Evolutionary conservation across 805 yeast genomes (phyloP), one percentile per base, ranked within the genome.

Genomic region (Pichia membranifaciens): DNA sequence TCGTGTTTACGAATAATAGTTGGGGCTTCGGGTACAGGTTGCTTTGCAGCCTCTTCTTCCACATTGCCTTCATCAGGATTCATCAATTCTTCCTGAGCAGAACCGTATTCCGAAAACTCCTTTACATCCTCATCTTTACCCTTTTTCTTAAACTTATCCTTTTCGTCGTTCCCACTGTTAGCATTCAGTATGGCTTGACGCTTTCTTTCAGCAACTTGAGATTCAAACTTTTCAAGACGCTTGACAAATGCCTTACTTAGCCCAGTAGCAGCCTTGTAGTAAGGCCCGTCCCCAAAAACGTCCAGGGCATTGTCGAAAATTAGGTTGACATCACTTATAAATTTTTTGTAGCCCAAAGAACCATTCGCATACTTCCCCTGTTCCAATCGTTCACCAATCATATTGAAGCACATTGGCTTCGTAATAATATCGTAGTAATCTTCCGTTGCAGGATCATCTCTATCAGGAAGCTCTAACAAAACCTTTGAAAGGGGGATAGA

Each of bases 281-380:
- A 81, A 45, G 93, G 79, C 1, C 76, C 79, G 44, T 84, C 84
- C 50, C 81, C 84, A 63, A 90, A 91, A 65, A 81, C 91, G 1
- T 74, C 62, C 59, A 80, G 79, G 2, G 97, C 96, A 65, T 93
- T 93, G 39, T 71, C 59, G 67, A 90, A 89, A 13, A 91, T 81
- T 44, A 82, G 67, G 25, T 70, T 67, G 6, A 84, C 70, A 44
- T 82, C 84, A 18, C 71, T 73, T 47, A 75, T 67, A 57, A 88
- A 85, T 42, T 73, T 78, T 33, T 74, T 76, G 48, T 87, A 72
- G 34, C 69, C 70, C 23, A 76, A 73, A 3, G 71, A 70, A 16
- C 65, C 64, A 35, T 76, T 74, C 3, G 72, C 69, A 50, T 78
- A 77, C 28, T 75, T 72, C 21, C 79, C 78, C 16, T 64, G 65